Evolutionary conservation across 2,329 filamentous ascomycete genomes (phyloP), one percentile per base, ranked within the genome.

Genomic region (Phyllosticta citribraziliensis): DNA sequence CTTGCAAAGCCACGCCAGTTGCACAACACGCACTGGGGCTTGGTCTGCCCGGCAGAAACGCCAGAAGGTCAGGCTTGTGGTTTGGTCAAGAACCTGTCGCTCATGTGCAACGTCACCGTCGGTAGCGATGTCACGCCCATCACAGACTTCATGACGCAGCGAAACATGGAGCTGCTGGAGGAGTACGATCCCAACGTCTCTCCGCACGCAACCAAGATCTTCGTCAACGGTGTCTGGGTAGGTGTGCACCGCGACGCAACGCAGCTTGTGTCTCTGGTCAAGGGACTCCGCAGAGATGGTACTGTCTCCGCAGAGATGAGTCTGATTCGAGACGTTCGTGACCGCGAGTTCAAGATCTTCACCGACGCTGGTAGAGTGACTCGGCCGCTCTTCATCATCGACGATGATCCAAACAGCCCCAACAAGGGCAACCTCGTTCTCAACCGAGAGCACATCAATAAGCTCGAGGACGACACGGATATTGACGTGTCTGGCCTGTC

Each of bases 31-130:
- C 94, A 99, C 72, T 99, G 94, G 94, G 94, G 94, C 65, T 79
- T 97, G 68, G 93, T 99, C 19, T 99, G 94, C 74, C 94, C 94
- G 30, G 93, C 94, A 30, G 94, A 99, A 74, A 99, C 94, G 17
- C 94, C 94, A 24, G 94, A 99, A 83, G 94, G 94, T 65, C 94
- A 99, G 74, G 94, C 94, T 75, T 99, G 94, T 79, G 94, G 94
- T 77, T 80, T 99, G 65, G 94, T 99, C 75, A 99, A 99, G 81
- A 99, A 99, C 70, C 72, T 99, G 72, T 92, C 94, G 5, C 81
- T 99, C 58, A 97, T 99, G 93, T 97, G 94, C 72, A 97, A 96
- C 69, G 92, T 99, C 70, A 97, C 91, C 69, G 92, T 97, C 56
- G 93, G 93, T 69, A 95, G 91, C 30, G 91, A 92, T 17, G 89